A percentile compares a stretch with the other conserved stretches of the same genome.
These are phyloP conservation scores for Poa pratensis DNA, from an alignment of 176 grass and related monocot species.

Conservation along the genomic window DNA sequence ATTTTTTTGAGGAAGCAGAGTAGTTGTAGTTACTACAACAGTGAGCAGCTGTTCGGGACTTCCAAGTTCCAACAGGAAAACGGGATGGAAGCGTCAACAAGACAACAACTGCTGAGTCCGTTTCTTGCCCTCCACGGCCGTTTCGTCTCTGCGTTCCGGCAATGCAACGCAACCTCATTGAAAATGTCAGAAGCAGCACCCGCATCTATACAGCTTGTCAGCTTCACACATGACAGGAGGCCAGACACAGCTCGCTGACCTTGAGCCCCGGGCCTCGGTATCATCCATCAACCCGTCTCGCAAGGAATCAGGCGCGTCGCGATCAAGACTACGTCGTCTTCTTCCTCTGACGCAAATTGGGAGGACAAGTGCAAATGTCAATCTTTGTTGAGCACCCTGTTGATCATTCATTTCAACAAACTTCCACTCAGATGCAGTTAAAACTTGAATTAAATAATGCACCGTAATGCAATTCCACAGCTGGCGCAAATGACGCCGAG, in stretches of 20 bases:
- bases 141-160: not conserved
- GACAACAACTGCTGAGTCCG: not conserved
- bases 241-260: not conserved
- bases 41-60: not conserved
- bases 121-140: conserved; percentile 23
- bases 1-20: too few species aligned
- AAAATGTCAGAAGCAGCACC: not conserved
- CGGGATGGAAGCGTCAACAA: not conserved
- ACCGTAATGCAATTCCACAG: not conserved
- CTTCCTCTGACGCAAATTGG: not conserved
- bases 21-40: too few species aligned
- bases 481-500: not conserved
- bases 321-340: not conserved
- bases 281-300: not conserved
- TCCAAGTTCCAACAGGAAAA: not conserved
- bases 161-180: conserved; percentile 3
- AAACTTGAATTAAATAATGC: not conserved
- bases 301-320: not conserved
- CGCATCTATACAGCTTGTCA: not conserved
- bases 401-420: not conserved
- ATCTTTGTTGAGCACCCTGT: not conserved
- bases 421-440: not conserved
- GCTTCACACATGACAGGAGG: not conserved
- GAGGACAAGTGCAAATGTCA: not conserved
- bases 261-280: not conserved